Evolutionary conservation across 2,329 filamentous ascomycete species (phyloP), one percentile per base, ranked within the genome.

Genomic region (Coniochaeta sp.): DNA sequence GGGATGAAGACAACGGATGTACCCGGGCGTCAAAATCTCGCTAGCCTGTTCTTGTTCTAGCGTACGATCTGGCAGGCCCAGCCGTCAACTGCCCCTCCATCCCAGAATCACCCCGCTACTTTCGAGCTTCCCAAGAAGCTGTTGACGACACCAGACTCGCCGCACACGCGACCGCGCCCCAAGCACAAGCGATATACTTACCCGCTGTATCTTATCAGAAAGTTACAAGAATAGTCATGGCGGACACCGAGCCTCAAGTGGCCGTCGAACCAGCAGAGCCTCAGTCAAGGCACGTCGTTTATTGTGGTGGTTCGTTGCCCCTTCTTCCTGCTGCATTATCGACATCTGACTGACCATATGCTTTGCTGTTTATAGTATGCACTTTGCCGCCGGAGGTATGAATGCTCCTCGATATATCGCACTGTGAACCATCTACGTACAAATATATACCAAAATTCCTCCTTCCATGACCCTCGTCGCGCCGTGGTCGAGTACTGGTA

Each of bases 301-400:
- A 86, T 73, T 86, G 83, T 66, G 82, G 81, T 66, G 82, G 83
- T 85, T 80, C 70, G 81, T 74, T 52, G 16, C 56, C 26, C 36
- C 8, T 38, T 17, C 22, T 44, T 17, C 50, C 22, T 28, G 36
- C 44, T 31, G 54, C n/a, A 43, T 44, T 52, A 59, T 50, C 60
- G 50, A 31, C 9, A 38, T 9, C 19, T n/a, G 38, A 57, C 63
- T 66, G 64, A 66, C 60, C 59, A 64, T 31, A 22, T 36, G 26
- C 59, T 43, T 43, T 28, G 17, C 47, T n/a, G 24, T 17, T 19
- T 66, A 54, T 66, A 88, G 85, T 88, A 57, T 88, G 85, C 75
- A 82, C 82, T 62, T 76, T 88, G 60, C 85, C 85, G 38, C 85
- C 85, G 59, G 85, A 88, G 81, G 85, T 87, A 80, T 63, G 71